These are phyloP conservation scores for Colletotrichum liriopes DNA, from an alignment of 2,329 filamentous ascomycete genomes.

Conservation along the genomic window DNA sequence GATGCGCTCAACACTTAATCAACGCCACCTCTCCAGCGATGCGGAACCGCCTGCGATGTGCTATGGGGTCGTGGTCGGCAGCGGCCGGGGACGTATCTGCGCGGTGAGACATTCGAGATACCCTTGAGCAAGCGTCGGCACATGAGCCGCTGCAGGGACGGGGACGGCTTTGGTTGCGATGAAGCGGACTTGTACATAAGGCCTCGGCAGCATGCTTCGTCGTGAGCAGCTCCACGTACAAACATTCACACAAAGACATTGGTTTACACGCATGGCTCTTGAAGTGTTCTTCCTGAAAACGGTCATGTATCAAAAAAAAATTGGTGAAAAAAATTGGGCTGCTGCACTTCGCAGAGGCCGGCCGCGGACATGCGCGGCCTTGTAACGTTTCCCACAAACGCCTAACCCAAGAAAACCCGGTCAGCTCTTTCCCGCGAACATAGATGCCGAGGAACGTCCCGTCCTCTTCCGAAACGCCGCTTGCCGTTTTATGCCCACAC, in stretches of 20 bases:
- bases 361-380: not conserved
- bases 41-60: slow-evolving; percentile 2
- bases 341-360: not conserved
- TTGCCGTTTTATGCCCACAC: not conserved
- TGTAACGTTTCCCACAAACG: slow-evolving; percentile 8
- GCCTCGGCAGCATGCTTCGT: slow-evolving; percentile 25
- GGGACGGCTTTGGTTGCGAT: not conserved
- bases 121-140: slow-evolving; percentile 35
- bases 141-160: slow-evolving; percentile 3
- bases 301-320: slow-evolving; percentile 4
- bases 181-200: slow-evolving; percentile 35
- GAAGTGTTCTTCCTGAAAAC: not conserved
- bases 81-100: slow-evolving; percentile 6
- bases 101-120: slow-evolving; percentile 39
- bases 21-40: not conserved
- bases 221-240: slow-evolving; percentile 34
- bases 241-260: slow-evolving; percentile 14
- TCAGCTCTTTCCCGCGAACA: not conserved
- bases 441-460: not conserved
- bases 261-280: not conserved
- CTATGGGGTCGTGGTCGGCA: not conserved
- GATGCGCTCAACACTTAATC: slow-evolving; percentile 15
- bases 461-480: slow-evolving; percentile 30
- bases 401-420: not conserved
- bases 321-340: not conserved